phyloP scores from a whole-genome alignment of 495 filamentous ascomycete species.

The Penicillium riverlandense region DNA sequence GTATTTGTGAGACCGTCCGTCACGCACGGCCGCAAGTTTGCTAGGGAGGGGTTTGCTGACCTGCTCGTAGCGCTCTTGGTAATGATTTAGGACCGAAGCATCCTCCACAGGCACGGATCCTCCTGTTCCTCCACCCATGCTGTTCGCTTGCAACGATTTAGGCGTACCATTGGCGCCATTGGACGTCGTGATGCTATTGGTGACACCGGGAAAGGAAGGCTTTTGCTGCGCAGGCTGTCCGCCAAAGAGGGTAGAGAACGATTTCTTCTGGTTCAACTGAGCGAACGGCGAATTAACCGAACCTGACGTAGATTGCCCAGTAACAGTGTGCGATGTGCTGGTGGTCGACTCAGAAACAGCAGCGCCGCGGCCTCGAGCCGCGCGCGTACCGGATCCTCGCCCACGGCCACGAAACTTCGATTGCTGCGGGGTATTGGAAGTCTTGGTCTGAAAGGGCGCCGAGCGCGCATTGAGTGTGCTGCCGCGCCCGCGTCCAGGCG shows the following conservation, averaged over 20 bases:
- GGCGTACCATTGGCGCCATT: slow-evolving; percentile 5
- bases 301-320: slow-evolving; percentile 1
- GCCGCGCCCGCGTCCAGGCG: slow-evolving; percentile 23
- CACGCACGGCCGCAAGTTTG: not conserved
- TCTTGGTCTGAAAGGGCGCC: slow-evolving; percentile 15
- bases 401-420: slow-evolving; percentile 19
- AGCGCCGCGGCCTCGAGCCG: slow-evolving; percentile 17
- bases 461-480: slow-evolving; percentile 8
- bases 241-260: slow-evolving; percentile 11
- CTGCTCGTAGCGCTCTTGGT: slow-evolving; percentile 38
- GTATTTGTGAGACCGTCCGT: slow-evolving; percentile 13
- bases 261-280: slow-evolving; percentile 18
- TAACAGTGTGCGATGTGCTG: slow-evolving; percentile 6
- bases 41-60: slow-evolving; percentile 13
- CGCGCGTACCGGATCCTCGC: slow-evolving; percentile 15
- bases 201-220: slow-evolving; percentile 13
- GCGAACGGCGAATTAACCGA: slow-evolving; percentile 24
- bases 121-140: slow-evolving; percentile 1
- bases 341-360: slow-evolving; percentile 5
- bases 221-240: slow-evolving; percentile 6
- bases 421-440: slow-evolving; percentile 10
- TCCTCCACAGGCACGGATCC: slow-evolving; percentile 16
- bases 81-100: slow-evolving; percentile 15
- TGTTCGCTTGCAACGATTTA: slow-evolving; percentile 6
- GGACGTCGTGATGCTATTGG: slow-evolving; percentile 8